phyloP scores from a whole-genome alignment of 2,329 filamentous ascomycete species.

The Tolypocladium endophyticum region DNA sequence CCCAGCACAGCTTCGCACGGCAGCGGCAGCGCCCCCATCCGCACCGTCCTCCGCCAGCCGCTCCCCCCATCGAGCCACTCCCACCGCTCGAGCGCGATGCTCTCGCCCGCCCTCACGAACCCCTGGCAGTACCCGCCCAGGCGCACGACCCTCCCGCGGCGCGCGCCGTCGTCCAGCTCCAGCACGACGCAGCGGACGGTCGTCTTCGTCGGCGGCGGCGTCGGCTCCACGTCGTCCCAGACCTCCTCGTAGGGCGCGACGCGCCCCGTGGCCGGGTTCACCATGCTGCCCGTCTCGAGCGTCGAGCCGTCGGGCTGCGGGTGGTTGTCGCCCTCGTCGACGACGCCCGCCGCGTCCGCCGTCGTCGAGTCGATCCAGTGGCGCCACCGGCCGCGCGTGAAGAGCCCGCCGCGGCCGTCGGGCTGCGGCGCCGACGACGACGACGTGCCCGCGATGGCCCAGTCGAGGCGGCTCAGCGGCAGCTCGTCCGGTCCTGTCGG shows the following conservation, averaged over 20 bases:
- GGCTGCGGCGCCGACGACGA: conserved; percentile 18
- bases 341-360: conserved; percentile 21
- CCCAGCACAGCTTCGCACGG: conserved; percentile 20
- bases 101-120: conserved; percentile 32
- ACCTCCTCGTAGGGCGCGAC: conserved; percentile 54
- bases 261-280: conserved; percentile 42
- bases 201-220: conserved; percentile 4
- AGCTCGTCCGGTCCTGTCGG: conserved; percentile 7
- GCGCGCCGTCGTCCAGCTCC: conserved; percentile 20
- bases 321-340: conserved; percentile 49
- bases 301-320: conserved; percentile 26
- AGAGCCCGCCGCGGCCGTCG: conserved; percentile 12
- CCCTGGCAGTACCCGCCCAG: conserved; percentile 47
- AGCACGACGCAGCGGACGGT: conserved; percentile 28
- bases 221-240: conserved; percentile 41
- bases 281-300: conserved; percentile 50
- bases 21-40: conserved; percentile 21
- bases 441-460: conserved; percentile 53
- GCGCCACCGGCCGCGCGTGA: conserved; percentile 33
- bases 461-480: conserved; percentile 37
- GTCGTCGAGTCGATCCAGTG: conserved; percentile 52
- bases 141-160: conserved; percentile 40
- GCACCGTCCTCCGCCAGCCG: conserved; percentile 25
- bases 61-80: conserved; percentile 20
- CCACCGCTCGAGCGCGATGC: conserved; percentile 45